Percentiles rank a stretch among this genome's conserved stretches.
These are phyloP conservation scores for Leishmania gerbilli DNA, from an alignment of 208 protist genomes.

Conservation along the genomic window DNA sequence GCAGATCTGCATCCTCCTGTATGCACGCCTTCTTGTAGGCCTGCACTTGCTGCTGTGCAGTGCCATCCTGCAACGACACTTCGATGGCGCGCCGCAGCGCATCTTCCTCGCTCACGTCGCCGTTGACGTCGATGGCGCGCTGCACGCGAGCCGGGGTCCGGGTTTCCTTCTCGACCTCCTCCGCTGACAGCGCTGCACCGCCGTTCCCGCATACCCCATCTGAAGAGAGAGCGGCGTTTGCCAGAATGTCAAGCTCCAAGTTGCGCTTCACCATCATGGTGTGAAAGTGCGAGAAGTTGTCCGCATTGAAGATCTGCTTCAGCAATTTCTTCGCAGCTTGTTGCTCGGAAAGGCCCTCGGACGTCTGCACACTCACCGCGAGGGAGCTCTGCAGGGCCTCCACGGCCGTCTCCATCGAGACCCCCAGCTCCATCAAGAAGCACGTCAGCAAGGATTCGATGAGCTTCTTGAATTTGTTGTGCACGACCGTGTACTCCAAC, in stretches of 20 bases:
- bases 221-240: slow-evolving; percentile 45
- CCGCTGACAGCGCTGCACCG: neutral
- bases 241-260: slow-evolving; percentile 89
- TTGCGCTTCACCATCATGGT: slow-evolving; percentile 92
- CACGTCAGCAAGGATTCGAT: slow-evolving; percentile 84
- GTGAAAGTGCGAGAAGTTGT: slow-evolving; percentile 91
- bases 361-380: slow-evolving; percentile 5
- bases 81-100: slow-evolving; percentile 73
- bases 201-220: slow-evolving; percentile 13
- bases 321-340: slow-evolving; percentile 54
- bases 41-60: slow-evolving; percentile 34
- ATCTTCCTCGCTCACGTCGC: slow-evolving; percentile 72
- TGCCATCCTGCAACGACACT: slow-evolving; percentile 64
- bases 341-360: slow-evolving; percentile 19
- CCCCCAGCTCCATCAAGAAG: slow-evolving; percentile 82
- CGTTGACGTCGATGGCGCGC: slow-evolving; percentile 41
- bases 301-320: slow-evolving; percentile 74
- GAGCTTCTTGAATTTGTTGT: slow-evolving; percentile 80
- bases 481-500: slow-evolving; percentile 86
- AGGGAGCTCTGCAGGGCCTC: slow-evolving; percentile 44
- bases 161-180: slow-evolving; percentile 1
- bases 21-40: slow-evolving; percentile 75
- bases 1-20: slow-evolving; percentile 69
- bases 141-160: slow-evolving; percentile 12
- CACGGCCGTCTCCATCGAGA: slow-evolving; percentile 59